Conservation (phyloP, 306 rosid species). For the Parietaria judaica region DNA sequence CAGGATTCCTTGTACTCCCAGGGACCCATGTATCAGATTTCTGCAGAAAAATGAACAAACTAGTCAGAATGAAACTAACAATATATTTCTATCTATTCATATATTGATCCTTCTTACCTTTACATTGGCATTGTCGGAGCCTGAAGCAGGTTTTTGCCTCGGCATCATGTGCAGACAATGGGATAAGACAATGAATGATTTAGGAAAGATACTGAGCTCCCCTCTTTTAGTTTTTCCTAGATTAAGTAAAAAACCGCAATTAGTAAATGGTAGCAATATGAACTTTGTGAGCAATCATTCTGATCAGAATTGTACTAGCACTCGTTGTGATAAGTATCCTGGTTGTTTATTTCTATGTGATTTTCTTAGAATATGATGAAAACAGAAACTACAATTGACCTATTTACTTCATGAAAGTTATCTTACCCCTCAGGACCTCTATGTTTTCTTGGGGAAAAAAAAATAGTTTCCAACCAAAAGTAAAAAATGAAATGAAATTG, state of each 20-base stretch:
- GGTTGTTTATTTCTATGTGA: no score
- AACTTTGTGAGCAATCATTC: no score
- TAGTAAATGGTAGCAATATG: no score
- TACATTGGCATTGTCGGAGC: slow-evolving; percentile 44
- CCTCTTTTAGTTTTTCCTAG: slow-evolving; percentile 88
- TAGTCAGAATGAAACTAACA: slow-evolving; percentile 9
- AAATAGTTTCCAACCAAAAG: no score
- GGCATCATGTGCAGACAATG: slow-evolving; percentile 91
- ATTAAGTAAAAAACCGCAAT: neutral
- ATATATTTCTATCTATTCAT: neutral
- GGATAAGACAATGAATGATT: slow-evolving; percentile 50
- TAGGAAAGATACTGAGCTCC: slow-evolving; percentile 78
- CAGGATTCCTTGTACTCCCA: slow-evolving; percentile 76
- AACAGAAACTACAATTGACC: no score
- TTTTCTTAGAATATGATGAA: no score
- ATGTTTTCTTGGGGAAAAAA: no score
- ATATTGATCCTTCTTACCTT: slow-evolving; percentile 31
- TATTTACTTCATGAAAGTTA: no score
- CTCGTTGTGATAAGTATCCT: no score
- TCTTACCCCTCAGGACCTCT: no score
- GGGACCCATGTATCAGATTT: slow-evolving; percentile 53
- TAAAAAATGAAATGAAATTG: neutral
- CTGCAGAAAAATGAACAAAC: slow-evolving; percentile 24
- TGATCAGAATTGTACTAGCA: no score
- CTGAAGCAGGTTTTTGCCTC: slow-evolving; percentile 55